Evolutionary conservation across 202 grass and related monocot species (phyloP).

Genomic region (Setaria italica): DNA sequence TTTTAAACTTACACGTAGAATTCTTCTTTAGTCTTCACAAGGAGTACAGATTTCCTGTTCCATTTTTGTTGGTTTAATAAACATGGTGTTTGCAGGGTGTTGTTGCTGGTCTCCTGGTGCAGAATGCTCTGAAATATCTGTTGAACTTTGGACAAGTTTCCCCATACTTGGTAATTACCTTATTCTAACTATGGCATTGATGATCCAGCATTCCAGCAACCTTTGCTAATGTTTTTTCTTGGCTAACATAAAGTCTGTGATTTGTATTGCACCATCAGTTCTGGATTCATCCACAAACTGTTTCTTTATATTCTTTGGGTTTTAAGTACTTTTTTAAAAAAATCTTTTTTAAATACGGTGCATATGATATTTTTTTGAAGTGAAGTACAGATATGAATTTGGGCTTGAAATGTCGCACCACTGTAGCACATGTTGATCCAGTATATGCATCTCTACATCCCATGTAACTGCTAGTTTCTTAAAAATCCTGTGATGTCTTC

Average conservation of each 20-base stretch:
- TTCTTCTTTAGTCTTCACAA: slow-evolving; percentile 31
- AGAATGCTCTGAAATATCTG: slow-evolving; percentile 95
- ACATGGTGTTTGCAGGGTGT: slow-evolving; percentile 73
- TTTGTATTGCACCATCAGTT: background rate
- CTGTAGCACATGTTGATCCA: background rate
- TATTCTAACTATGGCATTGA: background rate
- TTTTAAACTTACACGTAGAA: background rate
- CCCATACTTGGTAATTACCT: slow-evolving; percentile 82
- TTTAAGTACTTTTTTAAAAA: background rate
- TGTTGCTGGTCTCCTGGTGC: slow-evolving; percentile 87
- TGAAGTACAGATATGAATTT: background rate
- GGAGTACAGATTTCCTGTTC: background rate
- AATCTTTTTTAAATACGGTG: background rate
- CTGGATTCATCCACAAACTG: background rate
- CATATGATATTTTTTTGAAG: background rate
- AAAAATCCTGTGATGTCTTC: slow-evolving; percentile 4
- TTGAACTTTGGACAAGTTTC: slow-evolving; percentile 98
- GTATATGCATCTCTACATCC: slow-evolving; percentile 1
- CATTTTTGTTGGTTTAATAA: slow-evolving; percentile 29
- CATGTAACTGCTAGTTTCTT: background rate
- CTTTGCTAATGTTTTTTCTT: background rate
- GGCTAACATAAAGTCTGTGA: background rate
- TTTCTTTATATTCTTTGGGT: background rate
- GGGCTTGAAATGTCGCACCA: background rate
- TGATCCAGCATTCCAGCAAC: background rate